Evolutionary conservation across 495 filamentous ascomycete genomes (phyloP).

Genomic region (Penicillium simplicissimum): DNA sequence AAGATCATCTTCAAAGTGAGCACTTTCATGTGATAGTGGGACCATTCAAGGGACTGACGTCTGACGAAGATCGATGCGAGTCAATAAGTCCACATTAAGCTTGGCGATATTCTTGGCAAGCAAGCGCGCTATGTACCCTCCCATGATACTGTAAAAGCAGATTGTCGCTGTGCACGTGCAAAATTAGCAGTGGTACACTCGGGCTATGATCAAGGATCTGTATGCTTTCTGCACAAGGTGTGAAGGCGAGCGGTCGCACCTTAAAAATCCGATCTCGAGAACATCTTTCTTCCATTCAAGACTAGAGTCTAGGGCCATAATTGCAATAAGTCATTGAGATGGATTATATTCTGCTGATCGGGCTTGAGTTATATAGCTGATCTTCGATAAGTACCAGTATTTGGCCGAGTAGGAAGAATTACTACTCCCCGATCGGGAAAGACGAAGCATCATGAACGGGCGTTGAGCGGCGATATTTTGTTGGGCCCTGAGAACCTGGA

Average conservation of each 20-base stretch:
- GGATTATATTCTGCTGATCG: no score
- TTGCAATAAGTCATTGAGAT: no score
- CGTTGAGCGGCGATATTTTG: neutral
- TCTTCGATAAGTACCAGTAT: no score
- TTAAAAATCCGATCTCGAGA: no score
- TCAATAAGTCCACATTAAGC: neutral
- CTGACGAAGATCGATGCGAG: neutral
- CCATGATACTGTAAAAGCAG: neutral
- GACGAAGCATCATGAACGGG: neutral
- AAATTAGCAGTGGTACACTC: neutral
- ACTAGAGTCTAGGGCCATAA: no score
- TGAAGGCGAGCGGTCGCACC: neutral
- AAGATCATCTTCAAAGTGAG: neutral
- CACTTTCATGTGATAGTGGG: neutral
- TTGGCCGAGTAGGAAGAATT: neutral
- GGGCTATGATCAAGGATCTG: neutral
- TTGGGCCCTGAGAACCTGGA: no score
- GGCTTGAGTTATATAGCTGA: no score
- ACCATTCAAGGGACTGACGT: neutral
- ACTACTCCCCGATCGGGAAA: neutral
- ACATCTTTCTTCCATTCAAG: no score
- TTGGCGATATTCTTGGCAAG: neutral
- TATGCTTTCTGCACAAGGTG: no score
- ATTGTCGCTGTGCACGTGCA: no score
- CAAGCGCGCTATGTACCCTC: neutral